Percentiles rank a stretch among this genome's conserved stretches.
Evolutionary conservation across 1,284 basidiomycete genomes (phyloP).

Genomic region (Puccinia polysora): DNA sequence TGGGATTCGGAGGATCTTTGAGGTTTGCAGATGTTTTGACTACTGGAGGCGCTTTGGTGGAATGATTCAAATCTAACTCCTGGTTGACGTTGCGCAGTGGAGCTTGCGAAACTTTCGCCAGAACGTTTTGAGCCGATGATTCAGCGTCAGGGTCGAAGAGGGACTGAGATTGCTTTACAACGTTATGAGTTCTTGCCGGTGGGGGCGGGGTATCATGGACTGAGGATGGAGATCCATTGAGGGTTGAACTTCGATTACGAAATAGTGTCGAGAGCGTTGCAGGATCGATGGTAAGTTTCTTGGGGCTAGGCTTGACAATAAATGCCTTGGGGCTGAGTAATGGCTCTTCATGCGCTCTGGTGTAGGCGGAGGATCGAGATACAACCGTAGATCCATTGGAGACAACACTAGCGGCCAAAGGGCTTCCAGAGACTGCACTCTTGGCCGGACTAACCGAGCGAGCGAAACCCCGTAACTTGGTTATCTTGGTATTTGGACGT

Average conservation of each 20-base stretch:
- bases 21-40: conserved; percentile 12
- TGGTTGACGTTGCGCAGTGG: conserved; percentile 1
- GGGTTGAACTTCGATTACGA: conserved; percentile 34
- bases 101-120: conserved; percentile 20
- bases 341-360: conserved; percentile 27
- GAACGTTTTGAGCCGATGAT: conserved; percentile 24
- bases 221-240: conserved; percentile 31
- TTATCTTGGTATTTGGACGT: conserved; percentile 40
- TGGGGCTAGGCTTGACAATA: conserved; percentile 39
- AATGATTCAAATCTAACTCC: background rate
- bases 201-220: conserved; percentile 29
- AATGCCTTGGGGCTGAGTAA: conserved; percentile 42
- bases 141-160: conserved; percentile 43
- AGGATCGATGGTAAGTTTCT: conserved; percentile 42
- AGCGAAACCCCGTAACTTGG: conserved; percentile 41
- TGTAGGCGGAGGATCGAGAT: conserved; percentile 39
- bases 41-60: background rate
- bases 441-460: conserved; percentile 40
- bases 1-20: background rate
- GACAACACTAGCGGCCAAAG: conserved; percentile 1
- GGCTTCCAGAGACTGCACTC: conserved; percentile 12
- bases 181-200: conserved; percentile 12
- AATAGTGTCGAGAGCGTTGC: conserved; percentile 33
- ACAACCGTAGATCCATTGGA: conserved; percentile 27
- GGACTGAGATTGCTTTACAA: conserved; percentile 7